Percentiles rank a stretch among this genome's conserved stretches.
Conservation (phyloP, 495 filamentous ascomycete genomes). For the Tuber brumale region DNA sequence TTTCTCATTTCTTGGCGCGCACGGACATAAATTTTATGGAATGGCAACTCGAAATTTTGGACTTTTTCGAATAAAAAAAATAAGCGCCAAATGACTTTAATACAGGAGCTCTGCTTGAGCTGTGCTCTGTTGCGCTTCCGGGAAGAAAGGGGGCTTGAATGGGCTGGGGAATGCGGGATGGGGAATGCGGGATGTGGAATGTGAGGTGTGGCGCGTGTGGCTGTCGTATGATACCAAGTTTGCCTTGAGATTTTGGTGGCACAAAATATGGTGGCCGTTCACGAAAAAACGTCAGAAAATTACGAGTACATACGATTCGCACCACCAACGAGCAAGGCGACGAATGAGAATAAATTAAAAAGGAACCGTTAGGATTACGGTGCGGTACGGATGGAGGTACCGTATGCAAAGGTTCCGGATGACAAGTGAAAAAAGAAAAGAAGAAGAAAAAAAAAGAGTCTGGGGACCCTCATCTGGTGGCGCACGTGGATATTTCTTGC, state of each 20-base stretch:
- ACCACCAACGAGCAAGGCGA: neutral
- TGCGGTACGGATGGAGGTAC: neutral
- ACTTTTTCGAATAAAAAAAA: too few species aligned
- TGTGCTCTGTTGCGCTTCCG: neutral
- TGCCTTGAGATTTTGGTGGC: neutral
- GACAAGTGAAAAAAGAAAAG: neutral
- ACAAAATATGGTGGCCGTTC: too few species aligned
- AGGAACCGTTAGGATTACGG: neutral
- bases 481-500: neutral
- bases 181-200: neutral
- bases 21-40: too few species aligned
- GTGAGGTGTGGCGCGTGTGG: neutral
- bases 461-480: neutral
- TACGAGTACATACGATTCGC: too few species aligned
- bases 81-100: too few species aligned
- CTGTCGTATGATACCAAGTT: neutral
- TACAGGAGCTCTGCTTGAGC: neutral
- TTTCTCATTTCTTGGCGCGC: too few species aligned
- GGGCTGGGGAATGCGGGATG: neutral
- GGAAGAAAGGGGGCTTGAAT: neutral
- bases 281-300: too few species aligned
- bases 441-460: neutral
- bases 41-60: too few species aligned
- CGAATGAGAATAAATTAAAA: neutral
- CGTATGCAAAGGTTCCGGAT: neutral